These are phyloP conservation scores for Hsuehochloa calcarea DNA, from an alignment of 176 grass and related monocot species.

Conservation along the genomic window DNA sequence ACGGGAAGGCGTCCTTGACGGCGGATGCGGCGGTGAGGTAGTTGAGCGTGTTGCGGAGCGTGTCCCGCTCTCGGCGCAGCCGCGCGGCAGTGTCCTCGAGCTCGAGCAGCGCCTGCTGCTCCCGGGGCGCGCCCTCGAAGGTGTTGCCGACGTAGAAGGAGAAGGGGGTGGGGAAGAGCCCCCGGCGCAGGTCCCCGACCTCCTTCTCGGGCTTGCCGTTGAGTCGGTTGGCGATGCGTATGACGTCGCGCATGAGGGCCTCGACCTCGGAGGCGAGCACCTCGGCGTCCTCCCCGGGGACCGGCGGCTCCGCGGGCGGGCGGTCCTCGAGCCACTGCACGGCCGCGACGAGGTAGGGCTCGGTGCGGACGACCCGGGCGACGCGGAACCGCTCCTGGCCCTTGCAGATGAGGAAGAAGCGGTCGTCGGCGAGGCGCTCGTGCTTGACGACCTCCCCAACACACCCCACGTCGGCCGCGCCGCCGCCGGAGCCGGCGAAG, in stretches of 20 bases:
- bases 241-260: constrained; percentile 86
- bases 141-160: constrained; percentile 96
- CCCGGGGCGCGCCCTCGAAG: constrained; percentile 78
- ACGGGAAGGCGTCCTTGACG: constrained; percentile 88
- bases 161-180: constrained; percentile 90
- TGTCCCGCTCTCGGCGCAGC: constrained; percentile 77
- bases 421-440: constrained; percentile 89
- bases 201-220: constrained; percentile 87
- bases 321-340: constrained; percentile 97
- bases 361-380: constrained; percentile 56
- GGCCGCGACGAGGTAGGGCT: constrained; percentile 92
- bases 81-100: constrained; percentile 86
- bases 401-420: constrained; percentile 99
- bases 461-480: constrained; percentile 72
- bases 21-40: constrained; percentile 97
- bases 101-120: constrained; percentile 97
- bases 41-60: constrained; percentile 93
- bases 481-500: constrained; percentile 49
- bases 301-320: constrained; percentile 54
- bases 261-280: constrained; percentile 80
- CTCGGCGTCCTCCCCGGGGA: constrained; percentile 65
- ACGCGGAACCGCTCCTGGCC: constrained; percentile 97
- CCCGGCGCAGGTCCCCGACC: constrained; percentile 70
- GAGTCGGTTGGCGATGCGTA: constrained; percentile 91
- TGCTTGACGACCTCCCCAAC: constrained; percentile 97